Evolutionary conservation across 2,329 filamentous ascomycete genomes (phyloP).

Genomic region (Aspergillus tanneri): DNA sequence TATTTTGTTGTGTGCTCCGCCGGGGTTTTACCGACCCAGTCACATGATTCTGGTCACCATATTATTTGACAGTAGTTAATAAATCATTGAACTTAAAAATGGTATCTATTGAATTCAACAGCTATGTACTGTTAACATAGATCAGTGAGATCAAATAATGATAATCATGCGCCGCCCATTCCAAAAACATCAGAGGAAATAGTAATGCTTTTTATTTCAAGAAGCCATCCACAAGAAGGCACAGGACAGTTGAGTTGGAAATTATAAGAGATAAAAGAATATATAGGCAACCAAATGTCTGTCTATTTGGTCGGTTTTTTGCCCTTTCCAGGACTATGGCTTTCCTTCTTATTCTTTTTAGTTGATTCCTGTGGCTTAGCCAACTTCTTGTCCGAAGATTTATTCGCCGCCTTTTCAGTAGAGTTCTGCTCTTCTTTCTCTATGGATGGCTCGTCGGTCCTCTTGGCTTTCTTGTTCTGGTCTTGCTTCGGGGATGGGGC

Average conservation of each 20-base stretch:
- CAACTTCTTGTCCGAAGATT: conserved; percentile 8
- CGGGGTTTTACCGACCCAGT: too few relatives aligned
- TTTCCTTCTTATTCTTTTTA: conserved; percentile 23
- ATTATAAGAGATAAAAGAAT: conserved; percentile 13
- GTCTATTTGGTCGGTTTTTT: conserved; percentile 35
- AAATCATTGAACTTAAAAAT: conserved; percentile 1
- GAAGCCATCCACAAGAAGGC: conserved; percentile 16
- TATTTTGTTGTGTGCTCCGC: too few relatives aligned
- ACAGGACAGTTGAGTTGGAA: conserved; percentile 4
- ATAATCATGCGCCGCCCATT: conserved; percentile 19
- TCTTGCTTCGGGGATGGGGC: conserved; percentile 20
- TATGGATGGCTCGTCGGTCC: conserved; percentile 19
- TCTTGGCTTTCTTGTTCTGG: conserved; percentile 21
- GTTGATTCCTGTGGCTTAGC: conserved; percentile 5
- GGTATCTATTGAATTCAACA: conserved; percentile 17
- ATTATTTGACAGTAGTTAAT: background rate
- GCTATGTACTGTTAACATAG: conserved; percentile 7
- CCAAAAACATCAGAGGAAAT: conserved; percentile 7
- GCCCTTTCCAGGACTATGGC: conserved; percentile 19
- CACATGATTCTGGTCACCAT: background rate
- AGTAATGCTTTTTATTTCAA: conserved; percentile 18
- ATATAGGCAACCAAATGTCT: conserved; percentile 3
- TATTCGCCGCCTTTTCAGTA: conserved; percentile 15
- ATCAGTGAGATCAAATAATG: conserved; percentile 1
- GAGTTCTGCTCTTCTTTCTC: conserved; percentile 2